Conservation (phyloP, 2,329 filamentous ascomycete genomes). For the Penicillium sp. region DNA sequence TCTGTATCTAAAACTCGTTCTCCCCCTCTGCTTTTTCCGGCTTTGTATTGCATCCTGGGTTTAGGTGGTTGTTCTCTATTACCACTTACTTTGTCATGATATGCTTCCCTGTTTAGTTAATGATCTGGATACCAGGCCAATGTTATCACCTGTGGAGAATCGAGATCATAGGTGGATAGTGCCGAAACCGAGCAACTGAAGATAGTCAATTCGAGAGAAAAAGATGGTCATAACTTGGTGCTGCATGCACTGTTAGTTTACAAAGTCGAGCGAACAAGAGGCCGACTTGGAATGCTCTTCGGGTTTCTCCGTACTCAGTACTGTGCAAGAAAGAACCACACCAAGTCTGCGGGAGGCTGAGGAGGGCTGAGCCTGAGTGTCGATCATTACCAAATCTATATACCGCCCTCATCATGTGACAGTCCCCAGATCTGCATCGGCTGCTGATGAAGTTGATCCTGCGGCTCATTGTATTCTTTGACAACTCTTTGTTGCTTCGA, state of each 20-base stretch:
- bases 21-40: conserved; percentile 17
- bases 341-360: no score
- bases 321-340: no score
- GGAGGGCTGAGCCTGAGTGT: no score
- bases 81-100: conserved; percentile 12
- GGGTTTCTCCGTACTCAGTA: no score
- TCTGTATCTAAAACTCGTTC: conserved; percentile 3
- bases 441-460: conserved; percentile 9
- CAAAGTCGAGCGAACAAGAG: neutral
- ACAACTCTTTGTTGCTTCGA: neutral
- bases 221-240: no score
- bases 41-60: conserved; percentile 30
- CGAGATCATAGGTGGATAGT: neutral
- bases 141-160: neutral
- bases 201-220: neutral
- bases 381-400: neutral
- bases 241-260: no score
- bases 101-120: conserved; percentile 23
- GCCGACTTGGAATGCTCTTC: neutral
- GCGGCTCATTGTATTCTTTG: conserved; percentile 2
- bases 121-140: conserved; percentile 22
- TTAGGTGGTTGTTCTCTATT: conserved; percentile 19
- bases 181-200: no score
- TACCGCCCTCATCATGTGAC: neutral
- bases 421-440: conserved; percentile 6